Base-by-base conservation (phyloP, 768 basidiomycete genomes). In the Jaapia argillacea region DNA sequence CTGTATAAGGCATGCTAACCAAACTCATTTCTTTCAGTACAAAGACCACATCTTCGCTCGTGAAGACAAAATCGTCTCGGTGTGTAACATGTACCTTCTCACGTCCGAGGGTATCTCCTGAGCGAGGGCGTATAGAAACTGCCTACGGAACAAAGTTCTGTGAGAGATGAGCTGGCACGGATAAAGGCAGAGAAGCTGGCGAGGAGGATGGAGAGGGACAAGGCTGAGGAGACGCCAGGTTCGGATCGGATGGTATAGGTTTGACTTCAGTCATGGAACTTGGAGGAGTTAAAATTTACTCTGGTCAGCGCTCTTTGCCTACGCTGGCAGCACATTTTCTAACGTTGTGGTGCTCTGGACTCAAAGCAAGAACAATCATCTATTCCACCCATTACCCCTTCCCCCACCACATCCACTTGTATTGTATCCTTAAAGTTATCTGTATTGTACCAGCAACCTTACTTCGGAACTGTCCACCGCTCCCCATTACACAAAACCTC, bases 11-110 rank as follows among this genome's bases (percentile, higher is more conserved):
- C 18, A 5, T 31, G 40, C 16, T n/a, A n/a, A n/a, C n/a, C n/a
- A n/a, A n/a, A 27, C 23, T 44, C 13, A 27, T 25, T 28, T 43
- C 27, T 36, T 38, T 21, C 48, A 88, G 85, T 85, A 86, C 56
- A 75, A 80, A 57, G 74, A 84, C 39, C 78, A 69, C 54, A 64
- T 87, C 16, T 85, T 87, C 52, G 84, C 83, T 24, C 65, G 77
- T 4, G 59, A 74, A 21, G 72, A 81, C 45, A 70, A 76, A 46
- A 69, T 72, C 21, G 62, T 68, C 36, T 70, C 72, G 46, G 80
- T 77, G n/a, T n/a, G n/a, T n/a, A n/a, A n/a, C n/a, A n/a, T n/a
- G n/a, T n/a, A n/a, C n/a, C n/a, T n/a, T n/a, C n/a, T n/a, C n/a
- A n/a, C n/a, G n/a, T n/a, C n/a, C n/a, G n/a, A n/a, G n/a, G n/a